Base-by-base conservation (phyloP, 345 rosid species). In the Microcos paniculata region DNA sequence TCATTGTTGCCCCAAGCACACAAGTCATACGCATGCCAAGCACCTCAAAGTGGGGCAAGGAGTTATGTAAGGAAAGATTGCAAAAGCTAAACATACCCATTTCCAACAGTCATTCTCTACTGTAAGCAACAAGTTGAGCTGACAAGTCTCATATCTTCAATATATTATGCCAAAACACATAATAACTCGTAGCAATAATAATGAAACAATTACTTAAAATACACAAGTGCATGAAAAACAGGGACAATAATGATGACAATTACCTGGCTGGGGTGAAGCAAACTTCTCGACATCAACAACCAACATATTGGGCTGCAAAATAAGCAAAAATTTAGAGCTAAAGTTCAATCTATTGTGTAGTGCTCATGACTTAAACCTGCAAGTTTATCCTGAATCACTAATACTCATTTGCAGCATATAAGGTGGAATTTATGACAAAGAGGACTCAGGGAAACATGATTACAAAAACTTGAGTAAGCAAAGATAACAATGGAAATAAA, bases 281-380 rank as follows among this genome's bases (percentile, higher is more conserved):
- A 96, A 89, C 81, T 96, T 96, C 85, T 91, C 96, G 83, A 93
- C 71, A 79, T 96, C 97, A 80, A 88, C 96, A 45, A 96, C 99
- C 70, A 96, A 91, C 97, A 96, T 96, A 83, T 96, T 96, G 56
- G 99, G 99, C 99, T 96, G 90, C 74, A 84, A 80, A 35, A 31
- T 53, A 42, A 74, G 55, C 56, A 18, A 78, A 58, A 11, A 46
- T 63, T 43, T 24, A 75, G 63, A 80, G 49, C 28, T 21, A 68
- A 79, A 73, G 43, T 74, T 70, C 61, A 46, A 80, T 52, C 49
- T 13, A 73, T 0, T 30, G 40, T 38, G 70, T 35, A 35, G 57
- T 35, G 45, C 70, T 4, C 30, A 38, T 9, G 24, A 74, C 31
- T 15, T 43, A 26, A 40, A 74, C 65, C 75, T 61, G 26, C 0